Evolutionary conservation across 306 rosid genomes (phyloP).

Genomic region (Chamaecrista fasciculata): DNA sequence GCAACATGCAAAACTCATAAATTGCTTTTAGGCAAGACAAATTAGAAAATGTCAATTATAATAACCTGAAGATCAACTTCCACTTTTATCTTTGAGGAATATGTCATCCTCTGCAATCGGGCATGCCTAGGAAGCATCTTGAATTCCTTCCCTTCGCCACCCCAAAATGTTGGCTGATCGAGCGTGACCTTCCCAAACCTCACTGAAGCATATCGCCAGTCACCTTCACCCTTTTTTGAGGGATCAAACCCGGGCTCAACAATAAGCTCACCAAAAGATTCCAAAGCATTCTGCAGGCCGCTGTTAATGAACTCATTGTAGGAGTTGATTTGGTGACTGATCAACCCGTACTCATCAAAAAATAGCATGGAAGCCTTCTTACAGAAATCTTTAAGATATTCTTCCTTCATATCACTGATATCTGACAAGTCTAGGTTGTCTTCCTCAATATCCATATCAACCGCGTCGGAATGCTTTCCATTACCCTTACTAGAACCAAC

Average conservation of each 20-base stretch:
- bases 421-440: slow-evolving; percentile 14
- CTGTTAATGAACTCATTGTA: slow-evolving; percentile 53
- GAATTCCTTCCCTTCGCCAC: slow-evolving; percentile 58
- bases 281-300: slow-evolving; percentile 61
- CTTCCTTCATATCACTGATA: slow-evolving; percentile 46
- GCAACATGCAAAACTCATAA: not conserved
- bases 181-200: slow-evolving; percentile 72
- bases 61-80: slow-evolving; percentile 59
- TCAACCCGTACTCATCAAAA: slow-evolving; percentile 64
- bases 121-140: slow-evolving; percentile 90
- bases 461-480: slow-evolving; percentile 16
- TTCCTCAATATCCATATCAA: slow-evolving; percentile 34
- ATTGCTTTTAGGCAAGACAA: not conserved
- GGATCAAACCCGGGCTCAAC: slow-evolving; percentile 87
- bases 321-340: slow-evolving; percentile 87
- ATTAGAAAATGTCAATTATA: not conserved
- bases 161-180: slow-evolving; percentile 72
- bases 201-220: slow-evolving; percentile 69
- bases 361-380: slow-evolving; percentile 54
- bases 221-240: slow-evolving; percentile 70
- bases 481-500: slow-evolving; percentile 51
- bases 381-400: slow-evolving; percentile 36
- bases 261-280: slow-evolving; percentile 61
- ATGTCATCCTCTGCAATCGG: slow-evolving; percentile 91
- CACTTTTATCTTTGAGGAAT: slow-evolving; percentile 65